A percentile compares a stretch with the other conserved stretches of the same genome.
Evolutionary conservation across 805 yeast genomes (phyloP).

Genomic region (baker's yeast (Saccharomyces cerevisiae)): DNA sequence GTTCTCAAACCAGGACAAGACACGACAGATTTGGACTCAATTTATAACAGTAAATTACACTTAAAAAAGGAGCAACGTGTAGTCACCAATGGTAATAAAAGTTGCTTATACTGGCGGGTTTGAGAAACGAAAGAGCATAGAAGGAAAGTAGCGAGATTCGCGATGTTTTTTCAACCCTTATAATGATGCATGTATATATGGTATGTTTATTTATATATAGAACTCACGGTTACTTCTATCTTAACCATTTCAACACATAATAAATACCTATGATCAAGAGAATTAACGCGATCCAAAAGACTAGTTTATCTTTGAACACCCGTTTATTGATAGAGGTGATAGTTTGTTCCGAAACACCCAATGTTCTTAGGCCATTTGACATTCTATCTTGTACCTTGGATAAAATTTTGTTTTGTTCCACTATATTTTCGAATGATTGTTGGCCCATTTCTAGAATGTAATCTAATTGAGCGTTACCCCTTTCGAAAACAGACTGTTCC

Average conservation of each 20-base stretch:
- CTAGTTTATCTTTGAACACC: constrained; percentile 76
- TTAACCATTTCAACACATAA: constrained; percentile 53
- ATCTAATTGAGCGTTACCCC: constrained; percentile 78
- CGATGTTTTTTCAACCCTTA: neutral
- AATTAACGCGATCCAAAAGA: constrained; percentile 69
- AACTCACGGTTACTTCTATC: constrained; percentile 28
- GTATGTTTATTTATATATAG: neutral
- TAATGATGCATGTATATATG: neutral
- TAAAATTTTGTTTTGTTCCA: constrained; percentile 73
- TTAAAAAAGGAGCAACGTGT: constrained; percentile 41
- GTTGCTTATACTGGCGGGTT: constrained; percentile 53
- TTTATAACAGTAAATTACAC: neutral
- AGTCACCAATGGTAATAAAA: constrained; percentile 52
- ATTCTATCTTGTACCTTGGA: constrained; percentile 52
- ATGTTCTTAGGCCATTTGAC: constrained; percentile 61
- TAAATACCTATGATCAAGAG: constrained; percentile 60
- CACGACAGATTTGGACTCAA: neutral
- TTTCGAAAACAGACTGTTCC: constrained; percentile 54
- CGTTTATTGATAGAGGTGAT: constrained; percentile 71
- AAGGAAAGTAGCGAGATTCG: neutral
- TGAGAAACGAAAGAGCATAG: constrained; percentile 2
- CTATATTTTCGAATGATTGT: constrained; percentile 73
- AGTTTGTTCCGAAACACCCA: constrained; percentile 83
- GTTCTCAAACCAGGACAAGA: constrained; percentile 45
- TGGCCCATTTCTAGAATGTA: constrained; percentile 87